phyloP scores from a whole-genome alignment of 495 filamentous ascomycete genomes.

The Aspergillus affinis region DNA sequence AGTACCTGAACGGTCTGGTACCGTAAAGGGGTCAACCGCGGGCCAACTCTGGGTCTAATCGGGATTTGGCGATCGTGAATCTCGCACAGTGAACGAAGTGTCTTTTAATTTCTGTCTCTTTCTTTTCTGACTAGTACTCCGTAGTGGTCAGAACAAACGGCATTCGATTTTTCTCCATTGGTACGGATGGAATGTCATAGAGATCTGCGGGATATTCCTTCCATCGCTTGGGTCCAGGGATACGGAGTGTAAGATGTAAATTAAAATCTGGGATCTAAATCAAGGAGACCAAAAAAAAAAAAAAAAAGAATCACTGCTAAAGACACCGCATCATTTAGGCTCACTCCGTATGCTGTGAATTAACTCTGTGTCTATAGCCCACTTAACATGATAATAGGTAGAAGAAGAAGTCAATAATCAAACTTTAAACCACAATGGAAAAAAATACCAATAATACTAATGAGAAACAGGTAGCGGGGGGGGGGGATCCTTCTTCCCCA shows the following conservation, averaged over 20 bases:
- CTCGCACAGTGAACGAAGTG: not conserved
- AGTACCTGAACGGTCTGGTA: conserved; percentile 16
- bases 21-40: conserved; percentile 21
- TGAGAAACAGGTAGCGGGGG: not conserved
- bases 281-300: not conserved
- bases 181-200: not conserved
- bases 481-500: not conserved
- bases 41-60: conserved; percentile 15
- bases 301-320: not conserved
- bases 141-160: not conserved
- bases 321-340: too few species aligned
- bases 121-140: not conserved
- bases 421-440: not conserved
- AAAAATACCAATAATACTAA: not conserved
- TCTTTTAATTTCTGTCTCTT: conserved; percentile 1
- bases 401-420: not conserved
- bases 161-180: not conserved
- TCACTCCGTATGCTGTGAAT: too few species aligned
- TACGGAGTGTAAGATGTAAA: not conserved
- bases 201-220: not conserved
- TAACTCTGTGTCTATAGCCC: too few species aligned
- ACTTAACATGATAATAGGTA: not conserved
- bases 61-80: conserved; percentile 16
- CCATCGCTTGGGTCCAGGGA: not conserved
- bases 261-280: not conserved